These are phyloP conservation scores for Eimeria brunetti DNA, from an alignment of 169 alveolate species.

Conservation along the genomic window DNA sequence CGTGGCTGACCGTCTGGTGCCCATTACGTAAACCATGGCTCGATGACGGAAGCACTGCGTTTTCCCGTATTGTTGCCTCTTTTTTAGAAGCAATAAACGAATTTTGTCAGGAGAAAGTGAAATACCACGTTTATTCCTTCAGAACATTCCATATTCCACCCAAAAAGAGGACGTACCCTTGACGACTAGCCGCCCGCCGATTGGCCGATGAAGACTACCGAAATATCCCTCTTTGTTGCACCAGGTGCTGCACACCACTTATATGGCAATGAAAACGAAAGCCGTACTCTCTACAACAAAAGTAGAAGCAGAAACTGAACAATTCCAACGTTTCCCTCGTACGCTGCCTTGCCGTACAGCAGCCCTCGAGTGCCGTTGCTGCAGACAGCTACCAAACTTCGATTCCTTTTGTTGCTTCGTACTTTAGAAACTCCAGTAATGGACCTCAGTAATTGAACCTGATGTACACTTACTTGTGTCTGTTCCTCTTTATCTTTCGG, in stretches of 20 bases:
- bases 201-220: not conserved
- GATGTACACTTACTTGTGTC: not conserved
- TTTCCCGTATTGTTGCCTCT: not conserved
- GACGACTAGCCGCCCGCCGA: conserved; percentile 28
- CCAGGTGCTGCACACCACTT: not conserved
- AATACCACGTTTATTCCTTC: not conserved
- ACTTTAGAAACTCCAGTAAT: not conserved
- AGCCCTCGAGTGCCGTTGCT: not conserved
- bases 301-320: not conserved
- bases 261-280: not conserved
- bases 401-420: not conserved
- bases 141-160: not conserved
- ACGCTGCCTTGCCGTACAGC: not conserved
- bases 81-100: not conserved
- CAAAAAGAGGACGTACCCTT: not conserved
- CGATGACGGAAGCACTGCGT: conserved; percentile 16
- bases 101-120: not conserved
- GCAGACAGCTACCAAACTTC: not conserved
- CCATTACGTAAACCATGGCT: conserved; percentile 16
- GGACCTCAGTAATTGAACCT: not conserved
- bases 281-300: not conserved
- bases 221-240: not conserved
- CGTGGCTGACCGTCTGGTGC: conserved; percentile 24
- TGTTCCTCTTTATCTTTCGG: not conserved
- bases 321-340: not conserved